These are phyloP conservation scores for Davidsoniella virescens DNA, from an alignment of 2,329 filamentous ascomycete species.

Conservation along the genomic window DNA sequence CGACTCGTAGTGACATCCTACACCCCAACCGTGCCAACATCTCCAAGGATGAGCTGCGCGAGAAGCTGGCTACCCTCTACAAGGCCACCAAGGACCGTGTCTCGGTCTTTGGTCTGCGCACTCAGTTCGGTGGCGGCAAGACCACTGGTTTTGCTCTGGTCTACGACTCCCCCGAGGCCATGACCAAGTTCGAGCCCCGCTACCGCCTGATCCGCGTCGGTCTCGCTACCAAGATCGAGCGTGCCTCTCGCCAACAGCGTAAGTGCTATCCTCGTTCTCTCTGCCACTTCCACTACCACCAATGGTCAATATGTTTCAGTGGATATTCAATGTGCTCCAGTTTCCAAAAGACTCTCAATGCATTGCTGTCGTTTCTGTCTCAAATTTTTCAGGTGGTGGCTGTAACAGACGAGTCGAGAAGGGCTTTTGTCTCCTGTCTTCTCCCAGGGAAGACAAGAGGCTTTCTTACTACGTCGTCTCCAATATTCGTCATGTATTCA, in stretches of 20 bases:
- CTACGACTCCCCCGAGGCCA: constrained; percentile 94
- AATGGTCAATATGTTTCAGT: constrained; percentile 4
- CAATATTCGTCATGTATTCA: background rate
- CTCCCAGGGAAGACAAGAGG: constrained; percentile 12
- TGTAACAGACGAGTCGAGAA: constrained; percentile 13
- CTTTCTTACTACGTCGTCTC: constrained; percentile 1
- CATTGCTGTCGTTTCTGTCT: background rate
- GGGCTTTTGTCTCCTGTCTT: constrained; percentile 10
- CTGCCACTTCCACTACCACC: constrained; percentile 9
- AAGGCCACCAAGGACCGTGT: constrained; percentile 97
- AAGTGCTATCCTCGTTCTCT: constrained; percentile 34
- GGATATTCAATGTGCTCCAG: background rate
- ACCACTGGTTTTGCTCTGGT: constrained; percentile 96
- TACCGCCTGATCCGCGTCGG: constrained; percentile 94
- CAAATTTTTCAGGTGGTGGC: constrained; percentile 2
- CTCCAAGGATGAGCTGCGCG: constrained; percentile 95
- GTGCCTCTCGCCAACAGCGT: constrained; percentile 97
- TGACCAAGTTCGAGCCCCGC: constrained; percentile 99
- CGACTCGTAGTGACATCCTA: constrained; percentile 72
- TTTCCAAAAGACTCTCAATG: too few relatives aligned
- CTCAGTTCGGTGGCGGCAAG: constrained; percentile 99
- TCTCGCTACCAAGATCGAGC: constrained; percentile 87
- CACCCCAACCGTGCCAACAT: constrained; percentile 97
- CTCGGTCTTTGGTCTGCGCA: constrained; percentile 95
- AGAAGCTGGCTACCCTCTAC: constrained; percentile 90